Evolutionary conservation across 345 rosid species (phyloP), one percentile per base, ranked within the genome.

Genomic region (Moringa oleifera): DNA sequence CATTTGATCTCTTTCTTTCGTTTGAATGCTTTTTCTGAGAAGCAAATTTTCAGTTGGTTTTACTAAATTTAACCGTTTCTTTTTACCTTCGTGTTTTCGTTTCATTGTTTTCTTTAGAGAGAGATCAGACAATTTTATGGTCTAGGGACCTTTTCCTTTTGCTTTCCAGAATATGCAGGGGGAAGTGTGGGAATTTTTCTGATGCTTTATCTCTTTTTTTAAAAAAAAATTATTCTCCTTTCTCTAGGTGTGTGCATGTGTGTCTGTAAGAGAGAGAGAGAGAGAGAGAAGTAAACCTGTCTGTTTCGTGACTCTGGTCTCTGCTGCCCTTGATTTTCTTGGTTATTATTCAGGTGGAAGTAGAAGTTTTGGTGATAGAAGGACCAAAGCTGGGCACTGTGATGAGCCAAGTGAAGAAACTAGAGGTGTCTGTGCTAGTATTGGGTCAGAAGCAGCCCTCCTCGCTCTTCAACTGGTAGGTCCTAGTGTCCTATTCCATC

Each of bases 361-460:
- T 94, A 33, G 99, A 91, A 68, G 91, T 83, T 50, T 63, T 91
- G n/a, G 91, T 84, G 68, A 87, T 91, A 31, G 91, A 89, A 79
- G 96, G 96, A 52, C 99, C 96, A 63, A 94, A 66, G 70, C 58
- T 91, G 58, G 85, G 71, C n/a, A 94, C 96, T 7, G 86, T 94
- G 53, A 63, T 81, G 70, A 88, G 83, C 85, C 99, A 94, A 66
- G 97, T 88, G 73, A 94, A 87, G 81, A 94, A 91, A 71, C 88
- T 90, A 54, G 99, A 87, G 77, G 93, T 85, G 20, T 73, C 88
- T 21, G 95, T 91, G 64, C 80, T 90, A 20, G 99, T 94, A 12
- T 75, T 91, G 71, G 95, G 99, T 72, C 97, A 90, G 79, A 87
- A 81, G 56, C 85, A 75, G 53, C 76, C 85, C 47, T 77, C 96